Conservation (phyloP, 163 green algal genomes). For the Chlorella variabilis region DNA sequence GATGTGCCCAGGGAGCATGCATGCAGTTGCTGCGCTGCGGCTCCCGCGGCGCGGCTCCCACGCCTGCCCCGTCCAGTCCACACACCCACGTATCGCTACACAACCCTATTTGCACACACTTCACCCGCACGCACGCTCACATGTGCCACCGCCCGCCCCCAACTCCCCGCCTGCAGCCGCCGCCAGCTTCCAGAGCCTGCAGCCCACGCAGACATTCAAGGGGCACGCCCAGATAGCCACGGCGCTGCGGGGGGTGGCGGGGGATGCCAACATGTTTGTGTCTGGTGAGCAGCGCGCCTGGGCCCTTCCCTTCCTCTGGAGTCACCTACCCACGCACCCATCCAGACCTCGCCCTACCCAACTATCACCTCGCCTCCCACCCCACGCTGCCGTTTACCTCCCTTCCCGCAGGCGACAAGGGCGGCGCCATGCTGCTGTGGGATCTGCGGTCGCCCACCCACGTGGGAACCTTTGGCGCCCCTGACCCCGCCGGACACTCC, state of each 20-base stretch:
- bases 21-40: too few species aligned
- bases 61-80: too few species aligned
- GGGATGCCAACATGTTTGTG: not conserved
- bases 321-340: too few species aligned
- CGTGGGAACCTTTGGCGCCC: not conserved
- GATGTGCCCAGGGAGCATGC: too few species aligned
- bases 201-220: conserved; percentile 8
- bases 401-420: conserved; percentile 10
- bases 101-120: too few species aligned
- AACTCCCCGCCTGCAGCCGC: conserved; percentile 2
- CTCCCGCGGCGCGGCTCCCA: too few species aligned
- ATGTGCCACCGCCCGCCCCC: too few species aligned
- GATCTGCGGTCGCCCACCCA: conserved; percentile 8
- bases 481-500: not conserved
- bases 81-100: too few species aligned
- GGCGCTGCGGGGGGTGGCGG: conserved; percentile 1
- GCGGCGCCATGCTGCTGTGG: conserved; percentile 23
- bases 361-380: too few species aligned
- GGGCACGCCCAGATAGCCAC: conserved; percentile 7
- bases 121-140: too few species aligned
- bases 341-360: too few species aligned
- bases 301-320: not conserved
- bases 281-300: not conserved
- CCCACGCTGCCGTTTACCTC: too few species aligned
- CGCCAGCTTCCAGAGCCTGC: conserved; percentile 1